Evolutionary conservation across 2,329 filamentous ascomycete species (phyloP).

Genomic region (Apiospora phragmitis): DNA sequence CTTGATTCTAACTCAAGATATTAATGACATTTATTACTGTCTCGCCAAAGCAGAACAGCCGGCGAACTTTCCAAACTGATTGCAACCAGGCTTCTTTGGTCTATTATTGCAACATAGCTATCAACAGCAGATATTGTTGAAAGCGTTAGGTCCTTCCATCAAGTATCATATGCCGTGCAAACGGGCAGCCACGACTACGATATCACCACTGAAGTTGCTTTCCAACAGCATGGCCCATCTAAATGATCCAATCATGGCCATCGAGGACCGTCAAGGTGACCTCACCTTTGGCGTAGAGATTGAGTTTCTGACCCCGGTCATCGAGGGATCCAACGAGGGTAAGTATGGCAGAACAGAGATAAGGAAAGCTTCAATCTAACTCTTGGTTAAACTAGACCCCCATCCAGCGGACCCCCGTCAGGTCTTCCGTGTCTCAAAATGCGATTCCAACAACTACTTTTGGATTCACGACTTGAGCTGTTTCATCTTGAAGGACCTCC

Average conservation of each 20-base stretch:
- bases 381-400: background rate
- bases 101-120: too few species aligned
- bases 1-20: too few species aligned
- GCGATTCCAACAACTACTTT: background rate
- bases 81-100: too few species aligned
- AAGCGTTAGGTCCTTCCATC: background rate
- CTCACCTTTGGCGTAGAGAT: conserved; percentile 29
- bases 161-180: background rate
- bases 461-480: background rate
- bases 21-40: too few species aligned
- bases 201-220: background rate
- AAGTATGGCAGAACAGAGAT: background rate
- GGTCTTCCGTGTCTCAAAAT: background rate
- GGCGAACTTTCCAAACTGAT: too few species aligned
- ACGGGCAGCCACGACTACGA: background rate
- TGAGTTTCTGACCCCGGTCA: conserved; percentile 22
- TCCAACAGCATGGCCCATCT: background rate
- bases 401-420: background rate
- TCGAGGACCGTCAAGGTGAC: background rate
- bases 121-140: background rate
- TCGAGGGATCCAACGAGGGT: background rate
- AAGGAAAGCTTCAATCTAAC: background rate
- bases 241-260: background rate
- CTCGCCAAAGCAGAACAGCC: too few species aligned
- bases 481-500: conserved; percentile 12